Evolutionary conservation across 768 basidiomycete genomes (phyloP), one percentile per base, ranked within the genome.

Genomic region (Mycena vitilis): DNA sequence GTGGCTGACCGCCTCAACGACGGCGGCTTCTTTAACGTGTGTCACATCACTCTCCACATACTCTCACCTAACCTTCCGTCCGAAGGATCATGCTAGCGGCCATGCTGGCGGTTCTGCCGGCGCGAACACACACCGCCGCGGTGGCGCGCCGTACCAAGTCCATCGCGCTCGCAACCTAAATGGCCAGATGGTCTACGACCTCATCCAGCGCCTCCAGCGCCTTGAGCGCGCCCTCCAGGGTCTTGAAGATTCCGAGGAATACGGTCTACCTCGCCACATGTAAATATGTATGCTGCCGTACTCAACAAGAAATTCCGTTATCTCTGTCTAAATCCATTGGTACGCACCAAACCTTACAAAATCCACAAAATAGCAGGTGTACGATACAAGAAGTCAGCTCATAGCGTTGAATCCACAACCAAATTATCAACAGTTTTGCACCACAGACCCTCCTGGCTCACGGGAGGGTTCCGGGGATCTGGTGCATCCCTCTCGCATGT

Each of bases 191-290:
- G 38, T 53, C 12, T 5, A 25, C 15, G 40, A 62, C 51, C 51
- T 62, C 18, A n/a, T 62, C 10, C 1, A 30, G 37, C 60, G 25
- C 18, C 47, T 60, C 60, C 60, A 60, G 22, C 48, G 48, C 60
- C 38, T 62, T 13, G 60, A 62, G 38, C 60, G 40, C 8, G 38
- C 40, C 25, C 38, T 62, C 51, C 25, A 62, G 0, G 38, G 18
- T 18, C 22, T 6, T 9, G 25, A 49, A 49, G 34, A 1, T 53
- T 40, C 38, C 42, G 20, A 51, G 12, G 23, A 22, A 6, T 5
- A 30, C 48, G n/a, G 23, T 22, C 7, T 59, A 4, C 30, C 11
- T 2, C 44, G n/a, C n/a, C n/a, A n/a, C n/a, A n/a, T n/a, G n/a
- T n/a, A n/a, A n/a, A n/a, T n/a, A n/a, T n/a, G n/a, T n/a, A n/a